phyloP scores from a whole-genome alignment of 805 yeast species.

The Myxozyma vanderwaltii region DNA sequence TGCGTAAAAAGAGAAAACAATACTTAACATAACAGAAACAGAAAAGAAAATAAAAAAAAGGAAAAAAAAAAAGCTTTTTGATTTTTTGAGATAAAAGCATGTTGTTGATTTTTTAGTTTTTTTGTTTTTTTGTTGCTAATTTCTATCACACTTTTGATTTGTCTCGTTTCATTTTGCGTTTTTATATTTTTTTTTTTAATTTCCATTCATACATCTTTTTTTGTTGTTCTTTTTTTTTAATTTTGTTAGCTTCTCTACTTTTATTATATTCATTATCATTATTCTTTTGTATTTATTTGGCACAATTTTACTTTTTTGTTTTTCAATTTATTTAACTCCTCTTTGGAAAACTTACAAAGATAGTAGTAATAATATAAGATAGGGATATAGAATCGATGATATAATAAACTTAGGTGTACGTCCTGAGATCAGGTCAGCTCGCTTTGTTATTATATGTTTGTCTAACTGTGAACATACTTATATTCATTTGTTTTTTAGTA shows the following conservation, averaged over 20 bases:
- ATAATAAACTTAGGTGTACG: too few species aligned
- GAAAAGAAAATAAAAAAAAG: not conserved
- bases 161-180: not conserved
- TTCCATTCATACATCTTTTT: not conserved
- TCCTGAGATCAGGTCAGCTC: not conserved
- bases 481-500: not conserved
- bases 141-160: not conserved
- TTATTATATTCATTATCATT: too few species aligned
- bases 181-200: not conserved
- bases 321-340: too few species aligned
- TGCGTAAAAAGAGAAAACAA: not conserved
- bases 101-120: too few species aligned
- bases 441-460: not conserved
- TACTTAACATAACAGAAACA: not conserved
- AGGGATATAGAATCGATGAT: too few species aligned
- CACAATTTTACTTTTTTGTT: too few species aligned
- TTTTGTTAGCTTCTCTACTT: not conserved
- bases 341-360: not conserved
- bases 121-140: too few species aligned
- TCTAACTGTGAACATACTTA: not conserved
- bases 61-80: not conserved
- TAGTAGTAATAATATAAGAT: too few species aligned
- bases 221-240: not conserved
- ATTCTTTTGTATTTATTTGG: too few species aligned
- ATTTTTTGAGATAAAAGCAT: not conserved